A percentile compares a stretch with the other conserved stretches of the same genome.
Evolutionary conservation across 768 basidiomycete genomes (phyloP).

Genomic region (Leccinum aurantiacum): DNA sequence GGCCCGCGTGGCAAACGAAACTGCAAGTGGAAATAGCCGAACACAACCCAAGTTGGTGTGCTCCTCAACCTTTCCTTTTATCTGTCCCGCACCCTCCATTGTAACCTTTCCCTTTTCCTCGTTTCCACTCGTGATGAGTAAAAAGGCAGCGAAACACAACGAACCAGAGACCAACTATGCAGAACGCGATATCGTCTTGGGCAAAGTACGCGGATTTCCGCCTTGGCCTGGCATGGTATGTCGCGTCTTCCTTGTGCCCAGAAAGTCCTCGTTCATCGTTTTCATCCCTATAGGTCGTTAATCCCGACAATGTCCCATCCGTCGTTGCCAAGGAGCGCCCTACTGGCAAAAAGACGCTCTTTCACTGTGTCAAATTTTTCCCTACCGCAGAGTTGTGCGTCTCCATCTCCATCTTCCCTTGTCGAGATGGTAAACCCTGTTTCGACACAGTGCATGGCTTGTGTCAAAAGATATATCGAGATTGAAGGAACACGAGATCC

Average conservation of each 20-base stretch:
- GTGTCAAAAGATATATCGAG: conserved; percentile 77
- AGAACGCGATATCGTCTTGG: conserved; percentile 83
- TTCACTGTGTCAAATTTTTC: conserved; percentile 85
- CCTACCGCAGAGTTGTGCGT: conserved; percentile 92
- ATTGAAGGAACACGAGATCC: conserved; percentile 78
- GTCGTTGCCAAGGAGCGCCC: conserved; percentile 72
- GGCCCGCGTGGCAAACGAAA: conserved; percentile 41
- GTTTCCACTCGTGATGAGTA: conserved; percentile 40
- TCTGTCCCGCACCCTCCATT: conserved; percentile 33
- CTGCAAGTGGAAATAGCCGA: conserved; percentile 41
- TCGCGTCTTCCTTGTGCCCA: conserved; percentile 29
- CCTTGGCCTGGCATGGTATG: conserved; percentile 94
- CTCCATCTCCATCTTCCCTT: conserved; percentile 12
- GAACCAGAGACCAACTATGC: conserved; percentile 53
- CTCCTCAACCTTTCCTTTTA: conserved; percentile 42
- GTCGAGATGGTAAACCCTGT: conserved; percentile 8
- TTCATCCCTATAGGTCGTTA: conserved; percentile 61
- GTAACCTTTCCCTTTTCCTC: conserved; percentile 18
- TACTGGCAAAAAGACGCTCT: conserved; percentile 63
- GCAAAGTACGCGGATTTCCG: conserved; percentile 91
- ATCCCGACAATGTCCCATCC: conserved; percentile 63
- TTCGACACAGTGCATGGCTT: conserved; percentile 72
- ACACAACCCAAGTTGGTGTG: conserved; percentile 40
- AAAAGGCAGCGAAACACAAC: conserved; percentile 48
- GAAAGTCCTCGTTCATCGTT: conserved; percentile 12